A percentile compares a stretch with the other conserved stretches of the same genome.
Conservation (phyloP, 768 basidiomycete genomes). For the Daedalea quercina region DNA sequence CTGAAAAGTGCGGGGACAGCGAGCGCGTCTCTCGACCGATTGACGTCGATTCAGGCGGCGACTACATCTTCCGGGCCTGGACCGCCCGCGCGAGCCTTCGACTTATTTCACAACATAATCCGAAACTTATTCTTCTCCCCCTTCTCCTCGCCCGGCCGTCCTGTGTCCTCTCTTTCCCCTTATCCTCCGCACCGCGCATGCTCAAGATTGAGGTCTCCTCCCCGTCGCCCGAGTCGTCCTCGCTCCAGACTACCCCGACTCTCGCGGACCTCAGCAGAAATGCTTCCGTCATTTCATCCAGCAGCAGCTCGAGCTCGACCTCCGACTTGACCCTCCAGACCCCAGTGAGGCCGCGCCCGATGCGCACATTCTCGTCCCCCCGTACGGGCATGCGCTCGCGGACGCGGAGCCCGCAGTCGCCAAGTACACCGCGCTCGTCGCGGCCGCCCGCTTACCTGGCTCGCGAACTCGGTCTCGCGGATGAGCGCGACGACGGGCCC, state of each 20-base stretch:
- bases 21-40: not conserved
- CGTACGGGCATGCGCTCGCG: slow-evolving; percentile 32
- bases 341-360: slow-evolving; percentile 42
- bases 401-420: slow-evolving; percentile 45
- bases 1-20: not conserved
- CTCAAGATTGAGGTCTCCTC: slow-evolving; percentile 28
- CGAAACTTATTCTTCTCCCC: not conserved
- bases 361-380: slow-evolving; percentile 59
- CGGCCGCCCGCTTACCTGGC: slow-evolving; percentile 51
- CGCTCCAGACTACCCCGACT: slow-evolving; percentile 25
- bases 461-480: slow-evolving; percentile 43
- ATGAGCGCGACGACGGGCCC: slow-evolving; percentile 19
- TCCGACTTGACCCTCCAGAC: slow-evolving; percentile 34
- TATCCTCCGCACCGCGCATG: slow-evolving; percentile 24
- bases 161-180: slow-evolving; percentile 6
- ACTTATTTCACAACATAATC: slow-evolving; percentile 1
- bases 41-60: slow-evolving; percentile 6
- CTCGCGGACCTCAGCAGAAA: slow-evolving; percentile 69
- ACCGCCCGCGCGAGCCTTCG: not conserved
- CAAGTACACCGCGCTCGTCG: slow-evolving; percentile 28
- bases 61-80: slow-evolving; percentile 2
- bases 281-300: slow-evolving; percentile 68
- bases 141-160: not conserved
- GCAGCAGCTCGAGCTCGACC: slow-evolving; percentile 49
- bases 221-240: slow-evolving; percentile 25